Evolutionary conservation across 495 filamentous ascomycete species (phyloP).

Genomic region (Aspergillus steynii): DNA sequence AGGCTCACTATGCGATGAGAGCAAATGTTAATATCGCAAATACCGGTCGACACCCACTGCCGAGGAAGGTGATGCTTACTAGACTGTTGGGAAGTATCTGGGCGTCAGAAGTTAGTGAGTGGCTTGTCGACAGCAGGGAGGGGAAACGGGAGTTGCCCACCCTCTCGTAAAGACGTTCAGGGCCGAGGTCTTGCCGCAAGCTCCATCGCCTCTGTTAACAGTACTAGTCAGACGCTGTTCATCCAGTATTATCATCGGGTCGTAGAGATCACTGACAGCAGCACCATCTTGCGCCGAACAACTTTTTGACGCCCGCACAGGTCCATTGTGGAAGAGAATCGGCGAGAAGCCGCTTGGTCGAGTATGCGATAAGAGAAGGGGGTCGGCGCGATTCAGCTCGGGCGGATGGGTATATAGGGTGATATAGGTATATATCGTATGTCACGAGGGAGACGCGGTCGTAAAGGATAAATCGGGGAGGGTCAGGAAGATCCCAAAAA

Average conservation of each 20-base stretch:
- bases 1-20: constrained; percentile 62
- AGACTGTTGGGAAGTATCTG: constrained; percentile 97
- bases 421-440: not conserved
- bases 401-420: not conserved
- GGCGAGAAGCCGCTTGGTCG: not conserved
- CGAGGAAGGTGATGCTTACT: constrained; percentile 52
- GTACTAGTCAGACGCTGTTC: constrained; percentile 18
- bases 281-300: constrained; percentile 96
- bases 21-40: constrained; percentile 29
- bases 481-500: not conserved
- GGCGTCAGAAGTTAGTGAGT: constrained; percentile 21
- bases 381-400: constrained; percentile 1
- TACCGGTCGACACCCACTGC: not conserved
- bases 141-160: constrained; percentile 46
- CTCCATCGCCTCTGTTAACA: constrained; percentile 79
- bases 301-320: constrained; percentile 66
- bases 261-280: constrained; percentile 67
- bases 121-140: constrained; percentile 13
- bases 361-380: constrained; percentile 8
- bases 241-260: not conserved
- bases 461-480: not conserved
- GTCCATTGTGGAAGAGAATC: constrained; percentile 36
- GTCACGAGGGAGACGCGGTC: not conserved
- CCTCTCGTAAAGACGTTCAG: constrained; percentile 99
- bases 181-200: constrained; percentile 95